phyloP scores from a whole-genome alignment of 768 basidiomycete genomes.

The Mycena venus region DNA sequence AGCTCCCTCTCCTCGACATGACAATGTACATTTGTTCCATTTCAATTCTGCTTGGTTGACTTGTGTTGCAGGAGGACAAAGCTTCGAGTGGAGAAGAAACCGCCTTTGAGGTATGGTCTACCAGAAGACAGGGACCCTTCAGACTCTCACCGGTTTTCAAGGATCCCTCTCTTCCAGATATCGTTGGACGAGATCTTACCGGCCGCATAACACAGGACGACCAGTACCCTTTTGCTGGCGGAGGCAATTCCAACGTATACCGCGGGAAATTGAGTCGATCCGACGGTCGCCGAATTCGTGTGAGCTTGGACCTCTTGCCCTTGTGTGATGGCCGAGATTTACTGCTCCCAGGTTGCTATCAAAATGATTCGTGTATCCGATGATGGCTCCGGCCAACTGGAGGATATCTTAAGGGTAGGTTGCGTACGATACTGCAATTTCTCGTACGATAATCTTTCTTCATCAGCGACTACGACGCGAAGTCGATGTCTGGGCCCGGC shows the following conservation, averaged over 20 bases:
- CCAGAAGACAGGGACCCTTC: neutral
- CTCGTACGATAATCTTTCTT: no score
- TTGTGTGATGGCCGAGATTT: neutral
- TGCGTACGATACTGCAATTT: no score
- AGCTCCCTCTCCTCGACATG: neutral
- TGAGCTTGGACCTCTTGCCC: neutral
- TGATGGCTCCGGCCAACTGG: no score
- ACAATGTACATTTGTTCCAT: neutral
- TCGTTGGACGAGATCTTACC: neutral
- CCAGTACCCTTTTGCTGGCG: slow-evolving; percentile 18
- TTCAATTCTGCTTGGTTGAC: neutral
- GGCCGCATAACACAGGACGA: neutral
- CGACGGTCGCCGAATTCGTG: neutral
- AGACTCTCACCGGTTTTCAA: neutral
- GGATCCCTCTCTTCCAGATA: neutral
- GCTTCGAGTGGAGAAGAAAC: neutral
- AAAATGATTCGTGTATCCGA: slow-evolving; percentile 17
- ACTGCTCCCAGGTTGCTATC: slow-evolving; percentile 8
- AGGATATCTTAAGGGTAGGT: neutral
- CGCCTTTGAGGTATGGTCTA: neutral
- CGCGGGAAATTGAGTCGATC: neutral
- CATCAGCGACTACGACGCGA: no score
- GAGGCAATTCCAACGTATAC: no score
- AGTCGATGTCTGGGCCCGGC: no score
- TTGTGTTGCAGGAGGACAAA: neutral